Base-by-base conservation (phyloP, 2,329 filamentous ascomycete species). In the Microdochium bolleyi region DNA sequence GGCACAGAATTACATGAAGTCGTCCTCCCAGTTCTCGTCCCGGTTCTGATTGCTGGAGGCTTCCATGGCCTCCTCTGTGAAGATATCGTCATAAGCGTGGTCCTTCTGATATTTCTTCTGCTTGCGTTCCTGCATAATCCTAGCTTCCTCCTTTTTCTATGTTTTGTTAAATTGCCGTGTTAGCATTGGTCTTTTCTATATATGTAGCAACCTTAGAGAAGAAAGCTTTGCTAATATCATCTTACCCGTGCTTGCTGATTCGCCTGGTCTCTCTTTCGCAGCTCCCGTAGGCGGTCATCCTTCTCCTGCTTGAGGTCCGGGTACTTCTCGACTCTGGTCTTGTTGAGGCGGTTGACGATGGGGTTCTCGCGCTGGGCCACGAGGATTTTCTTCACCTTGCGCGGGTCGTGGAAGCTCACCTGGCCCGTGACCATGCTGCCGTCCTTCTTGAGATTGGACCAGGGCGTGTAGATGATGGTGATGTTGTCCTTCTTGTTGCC, bases 401-500 rank as follows among this genome's bases (percentile, higher is more conserved):
- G 90, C 41, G 79, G 80, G 70, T 96, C 89, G 66, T 96, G 92
- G 76, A 97, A 99, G 57, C 88, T 87, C 51, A 99, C 94, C 67
- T 99, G 94, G 22, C 94, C 94, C 2, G 87, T 86, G 19, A 89
- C 92, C 94, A 99, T 99, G 68, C 87, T 89, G 27, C 92, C 92
- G 65, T 95, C 90, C 67, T 99, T 99, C 67, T 89, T 88, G 32
- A 99, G 80, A 68, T 99, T 99, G 48, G 89, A 88, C 91, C 94
- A 97, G 7, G 94, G 94, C 3, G 94, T 99, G 74, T 99, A 99
- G 64, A 99, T 95, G 64, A 99, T 71, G 16, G 91, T 95, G 63
- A 99, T 77, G 71, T 97, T 97, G 70, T 97, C 92, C 70, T 96
- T 97, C 73, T 99, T 99, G 76, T 99, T 99, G 58, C 94, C 94